Percentiles rank a stretch among this genome's conserved stretches.
Conservation (phyloP, 2,329 filamentous ascomycete species). For the Fusarium neocosmosporiellum region DNA sequence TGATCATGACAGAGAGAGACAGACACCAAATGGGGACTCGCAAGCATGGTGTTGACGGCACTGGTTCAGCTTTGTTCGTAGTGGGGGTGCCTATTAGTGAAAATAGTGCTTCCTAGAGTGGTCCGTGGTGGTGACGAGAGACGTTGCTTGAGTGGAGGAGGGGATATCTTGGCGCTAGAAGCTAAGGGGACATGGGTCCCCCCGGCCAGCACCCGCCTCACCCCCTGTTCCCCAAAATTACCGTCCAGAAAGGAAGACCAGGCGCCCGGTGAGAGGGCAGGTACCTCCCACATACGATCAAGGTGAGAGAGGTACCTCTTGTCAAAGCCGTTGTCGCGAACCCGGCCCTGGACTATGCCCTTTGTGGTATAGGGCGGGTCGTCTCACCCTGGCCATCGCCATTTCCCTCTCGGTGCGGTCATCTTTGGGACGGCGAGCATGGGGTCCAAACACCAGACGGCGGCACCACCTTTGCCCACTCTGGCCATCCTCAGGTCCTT, state of each 20-base stretch:
- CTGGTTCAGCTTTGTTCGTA: not conserved
- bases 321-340: slow-evolving; percentile 21
- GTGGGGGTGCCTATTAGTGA: slow-evolving; percentile 14
- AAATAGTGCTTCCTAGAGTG: slow-evolving; percentile 5
- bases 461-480: slow-evolving; percentile 34
- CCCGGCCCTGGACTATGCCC: slow-evolving; percentile 26
- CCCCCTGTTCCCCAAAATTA: slow-evolving; percentile 48
- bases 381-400: slow-evolving; percentile 38
- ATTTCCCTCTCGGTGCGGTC: slow-evolving; percentile 38
- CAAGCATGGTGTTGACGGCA: slow-evolving; percentile 19
- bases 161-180: slow-evolving; percentile 25
- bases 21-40: not conserved
- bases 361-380: slow-evolving; percentile 8
- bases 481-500: slow-evolving; percentile 33
- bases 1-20: not conserved
- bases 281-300: slow-evolving; percentile 25
- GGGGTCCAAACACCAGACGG: slow-evolving; percentile 42
- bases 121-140: slow-evolving; percentile 6
- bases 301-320: slow-evolving; percentile 20
- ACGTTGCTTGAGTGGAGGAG: slow-evolving; percentile 29
- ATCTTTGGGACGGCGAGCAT: slow-evolving; percentile 31
- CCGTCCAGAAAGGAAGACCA: slow-evolving; percentile 23
- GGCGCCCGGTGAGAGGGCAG: slow-evolving; percentile 17
- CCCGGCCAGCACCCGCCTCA: slow-evolving; percentile 33
- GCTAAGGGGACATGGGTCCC: slow-evolving; percentile 16